These are phyloP conservation scores for Actinidia polygama DNA, from an alignment of 179 eudicot species.

Conservation along the genomic window DNA sequence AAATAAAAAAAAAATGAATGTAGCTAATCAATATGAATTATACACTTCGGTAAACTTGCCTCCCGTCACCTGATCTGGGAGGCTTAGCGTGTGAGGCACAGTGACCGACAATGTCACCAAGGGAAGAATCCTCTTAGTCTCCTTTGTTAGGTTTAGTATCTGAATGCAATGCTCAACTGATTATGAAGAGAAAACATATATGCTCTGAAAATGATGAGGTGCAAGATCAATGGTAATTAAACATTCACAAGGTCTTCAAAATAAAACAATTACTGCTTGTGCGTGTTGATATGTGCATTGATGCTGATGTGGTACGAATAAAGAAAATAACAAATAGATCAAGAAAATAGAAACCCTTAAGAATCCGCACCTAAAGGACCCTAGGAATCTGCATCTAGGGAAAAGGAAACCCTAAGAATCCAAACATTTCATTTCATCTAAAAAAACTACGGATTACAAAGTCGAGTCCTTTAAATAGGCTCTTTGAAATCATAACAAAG, in stretches of 20 bases:
- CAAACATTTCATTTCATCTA: no score
- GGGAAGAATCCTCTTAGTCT: conserved; percentile 76
- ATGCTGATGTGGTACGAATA: not conserved
- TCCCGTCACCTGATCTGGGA: conserved; percentile 73
- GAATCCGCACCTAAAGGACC: no score
- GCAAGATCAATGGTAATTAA: no score
- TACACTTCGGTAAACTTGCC: not conserved
- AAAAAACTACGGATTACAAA: no score
- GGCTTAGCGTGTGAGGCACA: conserved; percentile 92
- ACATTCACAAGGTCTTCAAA: not conserved
- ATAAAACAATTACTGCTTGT: not conserved
- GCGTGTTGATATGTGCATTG: not conserved
- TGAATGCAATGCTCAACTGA: conserved; percentile 23
- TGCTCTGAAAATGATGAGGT: not conserved
- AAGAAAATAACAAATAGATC: no score
- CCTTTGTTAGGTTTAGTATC: conserved; percentile 74
- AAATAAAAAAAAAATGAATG: not conserved
- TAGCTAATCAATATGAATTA: not conserved
- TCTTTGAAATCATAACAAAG: no score
- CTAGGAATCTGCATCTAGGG: no score
- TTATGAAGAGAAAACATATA: conserved; percentile 12
- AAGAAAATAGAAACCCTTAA: no score
- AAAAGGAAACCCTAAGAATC: no score
- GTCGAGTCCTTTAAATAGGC: no score
- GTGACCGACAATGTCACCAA: conserved; percentile 75